Evolutionary conservation across 2,329 filamentous ascomycete genomes (phyloP).

Genomic region (Colletotrichum sp.): DNA sequence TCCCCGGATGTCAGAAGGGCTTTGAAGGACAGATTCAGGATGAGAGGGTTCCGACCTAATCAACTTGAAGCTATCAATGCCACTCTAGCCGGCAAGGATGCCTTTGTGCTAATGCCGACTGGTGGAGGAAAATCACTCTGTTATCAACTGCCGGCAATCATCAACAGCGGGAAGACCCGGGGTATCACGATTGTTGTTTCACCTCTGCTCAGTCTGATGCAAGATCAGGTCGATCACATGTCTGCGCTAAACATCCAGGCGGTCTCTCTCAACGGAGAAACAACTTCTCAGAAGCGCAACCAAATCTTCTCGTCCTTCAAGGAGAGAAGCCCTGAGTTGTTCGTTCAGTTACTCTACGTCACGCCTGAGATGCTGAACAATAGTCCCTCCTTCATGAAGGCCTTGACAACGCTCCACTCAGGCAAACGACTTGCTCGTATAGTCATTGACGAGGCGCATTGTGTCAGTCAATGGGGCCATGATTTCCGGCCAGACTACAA

Average conservation of each 20-base stretch:
- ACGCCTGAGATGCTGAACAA: constrained; percentile 97
- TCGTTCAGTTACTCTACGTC: constrained; percentile 88
- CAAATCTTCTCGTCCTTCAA: constrained; percentile 70
- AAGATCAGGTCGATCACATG: constrained; percentile 91
- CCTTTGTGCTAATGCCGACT: constrained; percentile 97
- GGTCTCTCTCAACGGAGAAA: constrained; percentile 81
- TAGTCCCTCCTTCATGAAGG: constrained; percentile 70
- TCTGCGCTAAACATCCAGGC: constrained; percentile 78
- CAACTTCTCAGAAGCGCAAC: constrained; percentile 63
- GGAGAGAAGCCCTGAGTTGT: constrained; percentile 71
- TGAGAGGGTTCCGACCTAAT: constrained; percentile 87
- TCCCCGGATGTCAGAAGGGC: constrained; percentile 82
- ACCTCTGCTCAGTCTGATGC: constrained; percentile 92
- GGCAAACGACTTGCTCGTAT: constrained; percentile 81
- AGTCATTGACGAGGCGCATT: constrained; percentile 99
- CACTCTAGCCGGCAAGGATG: constrained; percentile 84
- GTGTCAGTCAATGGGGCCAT: constrained; percentile 98
- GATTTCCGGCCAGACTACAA: constrained; percentile 98
- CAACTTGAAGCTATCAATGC: constrained; percentile 97
- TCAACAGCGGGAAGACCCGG: constrained; percentile 78
- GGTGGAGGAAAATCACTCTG: constrained; percentile 96
- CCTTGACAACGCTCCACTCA: constrained; percentile 70
- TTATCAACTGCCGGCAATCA: constrained; percentile 90
- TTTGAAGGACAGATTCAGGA: constrained; percentile 82
- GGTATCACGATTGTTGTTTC: constrained; percentile 96